Base-by-base conservation (phyloP, 208 protist species). In the Acanthamoeba sp. region DNA sequence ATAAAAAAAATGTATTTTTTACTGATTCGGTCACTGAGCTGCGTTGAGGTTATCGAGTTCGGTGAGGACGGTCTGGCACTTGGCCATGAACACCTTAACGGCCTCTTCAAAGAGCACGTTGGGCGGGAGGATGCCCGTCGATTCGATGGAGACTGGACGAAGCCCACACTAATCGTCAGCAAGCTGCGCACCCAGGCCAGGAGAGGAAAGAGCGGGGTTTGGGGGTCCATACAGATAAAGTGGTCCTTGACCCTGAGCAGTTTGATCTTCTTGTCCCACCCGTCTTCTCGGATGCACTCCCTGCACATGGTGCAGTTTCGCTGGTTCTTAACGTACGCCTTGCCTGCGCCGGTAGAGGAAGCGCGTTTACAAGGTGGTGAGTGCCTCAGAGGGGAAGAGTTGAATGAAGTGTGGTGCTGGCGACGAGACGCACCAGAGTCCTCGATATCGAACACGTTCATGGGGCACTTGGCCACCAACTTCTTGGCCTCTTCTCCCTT, bases 231-330 rank as follows among this genome's bases (percentile, higher is more conserved):
- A 98, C 97, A 98, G 88, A 98, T 98, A 76, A 98, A 98, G 95
- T 98, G 97, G 92, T 98, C 96, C 64, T 93, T 95, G 29, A 97
- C 84, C 71, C 97, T 91, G 55, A 78, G 38, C 14, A 98, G 71
- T 32, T 95, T 78, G 36, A 98, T 95, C 7, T 66, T 59, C n/a
- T 95, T 24, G 55, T 94, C 94, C 36, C 96, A 95, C 6, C 95
- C 94, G 16, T 95, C 94, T 69, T 97, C 98, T 85, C 99, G 97
- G 57, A 99, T 98, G 93, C 99, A 99, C 96, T 99, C 99, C 52
- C 99, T 97, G 95, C 98, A 99, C 93, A 99, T 97, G 4, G 99
- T 99, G 96, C 99, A 99, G 59, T 98, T 97, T 69, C 97, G 93
- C 40, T 98, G 97, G 50, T 98, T 96, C n/a, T 95, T 94, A 40